These are phyloP conservation scores for Phytophthora pluvialis DNA, from an alignment of 352 stramenopile species.

Conservation along the genomic window DNA sequence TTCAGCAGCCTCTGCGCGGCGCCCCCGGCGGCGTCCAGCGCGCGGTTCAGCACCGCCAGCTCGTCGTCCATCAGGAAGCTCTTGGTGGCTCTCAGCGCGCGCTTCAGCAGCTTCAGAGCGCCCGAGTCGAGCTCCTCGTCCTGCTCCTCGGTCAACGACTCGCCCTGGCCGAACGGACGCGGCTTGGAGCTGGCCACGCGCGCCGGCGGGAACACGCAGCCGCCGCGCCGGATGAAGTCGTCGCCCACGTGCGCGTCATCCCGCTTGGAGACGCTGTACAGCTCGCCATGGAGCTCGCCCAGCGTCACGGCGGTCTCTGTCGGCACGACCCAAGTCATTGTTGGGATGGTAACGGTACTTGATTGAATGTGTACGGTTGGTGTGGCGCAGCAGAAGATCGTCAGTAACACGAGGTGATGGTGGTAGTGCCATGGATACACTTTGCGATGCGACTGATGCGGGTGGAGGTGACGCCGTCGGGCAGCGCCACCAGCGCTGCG, in stretches of 20 bases:
- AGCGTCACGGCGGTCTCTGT: constrained; percentile 75
- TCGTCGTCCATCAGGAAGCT: constrained; percentile 74
- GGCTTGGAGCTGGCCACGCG: constrained; percentile 59
- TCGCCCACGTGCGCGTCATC: constrained; percentile 68
- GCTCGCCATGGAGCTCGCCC: constrained; percentile 73
- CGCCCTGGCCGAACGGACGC: constrained; percentile 61
- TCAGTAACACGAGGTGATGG: constrained; percentile 6
- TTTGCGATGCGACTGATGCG: constrained; percentile 20
- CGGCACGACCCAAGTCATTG: constrained; percentile 72
- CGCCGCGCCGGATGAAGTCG: constrained; percentile 68
- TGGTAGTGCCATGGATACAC: constrained; percentile 25
- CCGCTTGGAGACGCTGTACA: constrained; percentile 69
- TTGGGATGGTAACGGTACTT: too few relatives aligned
- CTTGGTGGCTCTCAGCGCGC: constrained; percentile 22
- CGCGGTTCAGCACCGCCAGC: constrained; percentile 49
- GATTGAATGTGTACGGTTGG: neutral
- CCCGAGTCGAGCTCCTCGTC: constrained; percentile 49
- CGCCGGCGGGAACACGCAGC: constrained; percentile 58
- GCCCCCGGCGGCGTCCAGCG: constrained; percentile 30
- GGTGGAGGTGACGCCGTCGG: constrained; percentile 26
- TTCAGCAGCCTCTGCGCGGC: constrained; percentile 35
- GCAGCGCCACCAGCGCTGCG: constrained; percentile 38
- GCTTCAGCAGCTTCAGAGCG: constrained; percentile 52
- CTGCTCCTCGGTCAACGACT: constrained; percentile 63
- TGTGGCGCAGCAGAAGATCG: neutral